Evolutionary conservation across 1,139 yeast genomes (phyloP).

Genomic region (Tardiomyces digboiensis): DNA sequence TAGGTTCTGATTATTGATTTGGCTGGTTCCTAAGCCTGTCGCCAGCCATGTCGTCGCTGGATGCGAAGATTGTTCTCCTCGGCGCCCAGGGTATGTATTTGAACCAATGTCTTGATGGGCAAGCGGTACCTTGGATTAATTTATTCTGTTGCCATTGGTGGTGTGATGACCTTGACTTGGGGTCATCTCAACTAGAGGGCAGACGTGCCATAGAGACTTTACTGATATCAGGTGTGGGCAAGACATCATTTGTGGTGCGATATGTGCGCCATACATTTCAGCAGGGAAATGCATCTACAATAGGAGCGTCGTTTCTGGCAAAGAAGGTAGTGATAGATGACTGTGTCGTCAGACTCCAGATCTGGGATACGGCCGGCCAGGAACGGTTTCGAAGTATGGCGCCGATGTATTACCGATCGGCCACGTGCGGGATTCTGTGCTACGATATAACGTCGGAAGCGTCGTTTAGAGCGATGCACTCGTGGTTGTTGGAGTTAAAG

Average conservation of each 20-base stretch:
- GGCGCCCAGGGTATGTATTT: conserved; percentile 58
- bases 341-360: conserved; percentile 87
- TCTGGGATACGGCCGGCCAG: conserved; percentile 99
- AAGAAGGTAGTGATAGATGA: conserved; percentile 91
- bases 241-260: conserved; percentile 84
- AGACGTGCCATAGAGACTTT: background rate
- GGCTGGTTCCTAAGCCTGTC: too few species aligned
- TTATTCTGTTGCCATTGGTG: too few species aligned
- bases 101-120: background rate
- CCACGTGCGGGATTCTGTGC: conserved; percentile 96
- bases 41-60: conserved; percentile 47
- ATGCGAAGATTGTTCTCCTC: conserved; percentile 79
- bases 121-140: too few species aligned
- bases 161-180: too few species aligned
- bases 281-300: conserved; percentile 94
- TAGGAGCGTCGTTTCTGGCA: conserved; percentile 95
- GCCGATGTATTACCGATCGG: conserved; percentile 96
- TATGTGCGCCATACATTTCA: conserved; percentile 95
- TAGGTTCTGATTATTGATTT: too few species aligned
- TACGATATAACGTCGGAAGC: conserved; percentile 96
- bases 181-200: too few species aligned
- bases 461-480: conserved; percentile 94
- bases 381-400: conserved; percentile 95
- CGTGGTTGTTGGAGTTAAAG: conserved; percentile 95
- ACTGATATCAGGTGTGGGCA: conserved; percentile 64